A percentile compares a stretch with the other conserved stretches of the same genome.
These are phyloP conservation scores for Wakefieldia striispora DNA, from an alignment of 768 basidiomycete species.

Conservation along the genomic window DNA sequence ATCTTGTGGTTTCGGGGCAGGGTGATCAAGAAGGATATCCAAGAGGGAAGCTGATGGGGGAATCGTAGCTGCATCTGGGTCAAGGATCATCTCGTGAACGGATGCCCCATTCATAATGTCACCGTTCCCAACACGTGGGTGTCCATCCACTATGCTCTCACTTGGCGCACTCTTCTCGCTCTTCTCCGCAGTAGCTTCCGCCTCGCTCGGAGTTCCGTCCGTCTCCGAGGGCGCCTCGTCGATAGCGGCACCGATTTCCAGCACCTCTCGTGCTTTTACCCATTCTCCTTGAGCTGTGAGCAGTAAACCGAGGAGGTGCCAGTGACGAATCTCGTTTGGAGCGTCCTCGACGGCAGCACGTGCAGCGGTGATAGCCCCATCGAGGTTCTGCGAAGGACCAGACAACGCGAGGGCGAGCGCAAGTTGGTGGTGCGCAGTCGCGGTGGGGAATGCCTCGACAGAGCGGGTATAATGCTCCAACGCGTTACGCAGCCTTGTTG, in stretches of 20 bases:
- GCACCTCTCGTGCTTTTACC: slow-evolving; percentile 69
- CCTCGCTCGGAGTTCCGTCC: slow-evolving; percentile 31
- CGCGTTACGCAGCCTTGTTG: slow-evolving; percentile 55
- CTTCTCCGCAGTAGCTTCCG: slow-evolving; percentile 14
- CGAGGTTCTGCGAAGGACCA: slow-evolving; percentile 61
- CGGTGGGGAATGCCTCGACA: slow-evolving; percentile 45
- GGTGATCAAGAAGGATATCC: slow-evolving; percentile 45
- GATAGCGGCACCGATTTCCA: slow-evolving; percentile 72
- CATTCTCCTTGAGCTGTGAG: slow-evolving; percentile 79
- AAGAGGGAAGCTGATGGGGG: slow-evolving; percentile 46
- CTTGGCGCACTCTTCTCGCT: slow-evolving; percentile 1
- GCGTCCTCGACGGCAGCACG: slow-evolving; percentile 72
- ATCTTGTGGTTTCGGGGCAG: slow-evolving; percentile 51
- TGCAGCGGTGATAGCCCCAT: slow-evolving; percentile 65
- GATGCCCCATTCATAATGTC: neutral
- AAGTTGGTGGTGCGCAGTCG: slow-evolving; percentile 74
- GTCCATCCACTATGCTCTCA: neutral
- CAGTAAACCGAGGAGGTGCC: slow-evolving; percentile 88
- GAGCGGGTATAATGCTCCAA: slow-evolving; percentile 51
- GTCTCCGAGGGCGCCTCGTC: slow-evolving; percentile 42
- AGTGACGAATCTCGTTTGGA: slow-evolving; percentile 64
- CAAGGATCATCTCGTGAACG: slow-evolving; percentile 29
- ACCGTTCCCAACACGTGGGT: neutral
- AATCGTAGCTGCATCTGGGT: slow-evolving; percentile 27
- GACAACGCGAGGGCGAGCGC: slow-evolving; percentile 69